Percentiles rank a stretch among this genome's conserved stretches.
phyloP scores from a whole-genome alignment of 768 basidiomycete genomes.

The Leccinum olivaceopallidum region DNA sequence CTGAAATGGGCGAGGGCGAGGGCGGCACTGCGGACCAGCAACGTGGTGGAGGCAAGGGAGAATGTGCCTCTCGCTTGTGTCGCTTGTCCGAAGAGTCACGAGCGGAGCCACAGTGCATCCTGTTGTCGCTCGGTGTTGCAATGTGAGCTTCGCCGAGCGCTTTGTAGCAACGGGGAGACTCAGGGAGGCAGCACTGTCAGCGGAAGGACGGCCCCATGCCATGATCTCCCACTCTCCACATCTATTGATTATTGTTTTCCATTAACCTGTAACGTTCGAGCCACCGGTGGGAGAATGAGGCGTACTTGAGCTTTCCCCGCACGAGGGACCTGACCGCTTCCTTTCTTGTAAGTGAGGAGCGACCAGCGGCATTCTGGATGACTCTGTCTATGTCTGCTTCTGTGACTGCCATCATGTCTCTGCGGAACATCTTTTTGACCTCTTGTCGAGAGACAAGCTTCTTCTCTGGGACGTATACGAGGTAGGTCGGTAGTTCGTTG shows the following conservation, averaged over 20 bases:
- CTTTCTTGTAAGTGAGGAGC: slow-evolving; percentile 28
- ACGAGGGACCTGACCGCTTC: slow-evolving; percentile 28
- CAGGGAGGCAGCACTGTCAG: slow-evolving; percentile 32
- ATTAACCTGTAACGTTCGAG: slow-evolving; percentile 30
- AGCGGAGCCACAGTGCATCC: not conserved
- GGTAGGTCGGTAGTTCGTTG: slow-evolving; percentile 32
- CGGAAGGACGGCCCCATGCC: slow-evolving; percentile 31
- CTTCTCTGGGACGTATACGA: slow-evolving; percentile 28
- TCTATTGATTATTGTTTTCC: slow-evolving; percentile 29
- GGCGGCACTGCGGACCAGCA: not conserved
- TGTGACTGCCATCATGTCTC: slow-evolving; percentile 25
- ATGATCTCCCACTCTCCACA: slow-evolving; percentile 36
- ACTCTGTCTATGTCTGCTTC: slow-evolving; percentile 25
- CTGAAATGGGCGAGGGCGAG: not conserved
- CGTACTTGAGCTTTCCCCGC: slow-evolving; percentile 27
- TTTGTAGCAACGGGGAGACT: slow-evolving; percentile 33
- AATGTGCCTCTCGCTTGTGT: not conserved
- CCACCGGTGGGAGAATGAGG: slow-evolving; percentile 32
- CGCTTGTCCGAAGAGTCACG: not conserved
- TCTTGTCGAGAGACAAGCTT: slow-evolving; percentile 32
- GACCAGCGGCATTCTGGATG: slow-evolving; percentile 21
- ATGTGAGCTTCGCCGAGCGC: slow-evolving; percentile 13
- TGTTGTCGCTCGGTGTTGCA: not conserved
- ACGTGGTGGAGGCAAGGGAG: not conserved
- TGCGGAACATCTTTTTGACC: slow-evolving; percentile 32